These are phyloP conservation scores for Tuber calosporum DNA, from an alignment of 495 filamentous ascomycete genomes.

Conservation along the genomic window DNA sequence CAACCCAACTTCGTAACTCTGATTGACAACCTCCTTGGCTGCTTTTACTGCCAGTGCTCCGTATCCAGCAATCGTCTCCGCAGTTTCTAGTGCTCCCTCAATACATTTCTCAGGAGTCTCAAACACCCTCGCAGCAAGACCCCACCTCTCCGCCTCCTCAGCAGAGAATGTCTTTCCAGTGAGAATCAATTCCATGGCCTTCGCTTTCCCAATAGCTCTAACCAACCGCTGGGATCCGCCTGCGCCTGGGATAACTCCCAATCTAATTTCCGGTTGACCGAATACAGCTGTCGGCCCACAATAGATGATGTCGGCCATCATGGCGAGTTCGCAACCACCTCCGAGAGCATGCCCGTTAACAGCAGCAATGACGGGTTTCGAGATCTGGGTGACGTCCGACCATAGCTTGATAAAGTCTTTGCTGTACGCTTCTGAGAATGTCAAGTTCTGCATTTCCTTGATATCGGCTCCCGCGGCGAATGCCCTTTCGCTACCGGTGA, in stretches of 20 bases:
- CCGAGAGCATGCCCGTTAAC: constrained; percentile 92
- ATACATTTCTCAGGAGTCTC: constrained; percentile 75
- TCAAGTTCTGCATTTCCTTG: constrained; percentile 92
- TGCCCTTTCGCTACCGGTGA: constrained; percentile 78
- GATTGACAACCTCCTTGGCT: constrained; percentile 97
- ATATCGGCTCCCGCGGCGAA: constrained; percentile 98
- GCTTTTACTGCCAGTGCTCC: constrained; percentile 73
- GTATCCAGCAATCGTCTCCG: constrained; percentile 79
- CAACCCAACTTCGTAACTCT: constrained; percentile 80
- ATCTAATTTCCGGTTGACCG: constrained; percentile 92
- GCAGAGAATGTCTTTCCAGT: constrained; percentile 56
- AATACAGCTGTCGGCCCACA: constrained; percentile 75
- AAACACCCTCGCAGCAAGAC: constrained; percentile 75
- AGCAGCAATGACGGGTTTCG: constrained; percentile 87
- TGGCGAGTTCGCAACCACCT: constrained; percentile 92
- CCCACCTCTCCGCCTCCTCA: constrained; percentile 73
- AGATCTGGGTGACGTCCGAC: constrained; percentile 74
- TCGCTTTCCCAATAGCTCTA: constrained; percentile 74
- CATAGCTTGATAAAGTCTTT: constrained; percentile 87
- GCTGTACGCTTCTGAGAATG: constrained; percentile 75
- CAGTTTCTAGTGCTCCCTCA: constrained; percentile 67
- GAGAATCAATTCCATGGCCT: constrained; percentile 82
- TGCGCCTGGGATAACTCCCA: constrained; percentile 85
- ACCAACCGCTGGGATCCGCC: constrained; percentile 88
- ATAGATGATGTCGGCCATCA: constrained; percentile 95